These are phyloP conservation scores for Puccinia horiana DNA, from an alignment of 1,284 basidiomycete genomes.

Conservation along the genomic window DNA sequence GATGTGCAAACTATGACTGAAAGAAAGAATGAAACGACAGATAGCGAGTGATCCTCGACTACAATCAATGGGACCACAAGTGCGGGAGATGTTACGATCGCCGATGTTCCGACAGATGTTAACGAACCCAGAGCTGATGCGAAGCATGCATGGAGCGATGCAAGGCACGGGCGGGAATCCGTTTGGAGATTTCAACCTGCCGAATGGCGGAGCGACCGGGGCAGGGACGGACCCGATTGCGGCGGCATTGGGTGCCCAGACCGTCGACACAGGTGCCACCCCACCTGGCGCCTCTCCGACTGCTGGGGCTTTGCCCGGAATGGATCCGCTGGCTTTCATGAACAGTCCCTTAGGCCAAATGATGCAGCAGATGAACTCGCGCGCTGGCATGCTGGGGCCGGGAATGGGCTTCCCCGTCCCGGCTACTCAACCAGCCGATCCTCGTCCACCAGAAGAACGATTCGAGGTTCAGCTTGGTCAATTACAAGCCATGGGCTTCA, in stretches of 20 bases:
- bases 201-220: conserved; percentile 66
- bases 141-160: conserved; percentile 48
- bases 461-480: conserved; percentile 74
- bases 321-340: conserved; percentile 50
- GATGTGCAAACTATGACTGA: background rate
- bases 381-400: conserved; percentile 55
- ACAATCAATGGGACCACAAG: conserved; percentile 73
- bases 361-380: conserved; percentile 52
- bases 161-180: conserved; percentile 53
- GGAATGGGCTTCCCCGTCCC: conserved; percentile 51
- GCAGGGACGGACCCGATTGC: conserved; percentile 45
- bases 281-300: conserved; percentile 55
- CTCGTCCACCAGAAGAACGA: conserved; percentile 77
- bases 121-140: conserved; percentile 58
- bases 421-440: conserved; percentile 65
- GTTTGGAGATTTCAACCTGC: conserved; percentile 73
- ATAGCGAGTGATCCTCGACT: conserved; percentile 79
- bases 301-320: conserved; percentile 52
- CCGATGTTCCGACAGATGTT: conserved; percentile 72
- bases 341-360: conserved; percentile 49
- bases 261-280: conserved; percentile 43
- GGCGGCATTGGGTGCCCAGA: conserved; percentile 29
- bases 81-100: conserved; percentile 72
- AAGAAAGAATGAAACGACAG: conserved; percentile 45
- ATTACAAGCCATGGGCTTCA: conserved; percentile 61